phyloP scores from a whole-genome alignment of 2,329 filamentous ascomycete species.

The Orbilia brochopaga region DNA sequence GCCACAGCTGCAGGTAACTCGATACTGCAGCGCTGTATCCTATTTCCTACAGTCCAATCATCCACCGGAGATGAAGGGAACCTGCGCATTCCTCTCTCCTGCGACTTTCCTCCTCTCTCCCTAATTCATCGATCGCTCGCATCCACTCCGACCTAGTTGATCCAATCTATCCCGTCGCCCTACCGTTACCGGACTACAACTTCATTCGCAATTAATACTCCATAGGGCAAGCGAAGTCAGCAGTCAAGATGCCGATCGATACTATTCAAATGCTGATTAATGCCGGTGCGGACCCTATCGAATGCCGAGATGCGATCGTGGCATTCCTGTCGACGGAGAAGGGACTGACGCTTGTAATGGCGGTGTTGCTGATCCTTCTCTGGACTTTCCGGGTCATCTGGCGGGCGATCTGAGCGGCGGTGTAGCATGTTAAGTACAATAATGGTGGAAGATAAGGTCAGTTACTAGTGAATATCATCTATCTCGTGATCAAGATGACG shows the following conservation, averaged over 20 bases:
- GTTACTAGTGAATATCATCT: too few relatives aligned
- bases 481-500: too few relatives aligned
- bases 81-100: constrained; percentile 23
- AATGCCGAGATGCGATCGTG: constrained; percentile 23
- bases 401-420: constrained; percentile 19
- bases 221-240: background rate
- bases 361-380: constrained; percentile 25
- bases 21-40: background rate
- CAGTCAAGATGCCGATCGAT: constrained; percentile 37
- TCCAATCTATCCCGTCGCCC: too few relatives aligned
- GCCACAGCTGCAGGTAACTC: background rate
- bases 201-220: background rate
- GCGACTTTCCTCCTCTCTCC: constrained; percentile 22
- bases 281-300: constrained; percentile 12
- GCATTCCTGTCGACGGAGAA: constrained; percentile 30
- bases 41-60: constrained; percentile 3
- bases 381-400: constrained; percentile 42
- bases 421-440: background rate
- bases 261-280: constrained; percentile 23
- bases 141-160: too few relatives aligned
- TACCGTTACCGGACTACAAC: background rate
- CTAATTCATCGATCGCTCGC: too few relatives aligned
- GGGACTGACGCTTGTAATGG: constrained; percentile 32
- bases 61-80: constrained; percentile 41
- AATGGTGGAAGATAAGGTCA: background rate